Evolutionary conservation across 768 basidiomycete genomes (phyloP), one percentile per base, ranked within the genome.

Genomic region (Rhodotorula sphaerocarpa): DNA sequence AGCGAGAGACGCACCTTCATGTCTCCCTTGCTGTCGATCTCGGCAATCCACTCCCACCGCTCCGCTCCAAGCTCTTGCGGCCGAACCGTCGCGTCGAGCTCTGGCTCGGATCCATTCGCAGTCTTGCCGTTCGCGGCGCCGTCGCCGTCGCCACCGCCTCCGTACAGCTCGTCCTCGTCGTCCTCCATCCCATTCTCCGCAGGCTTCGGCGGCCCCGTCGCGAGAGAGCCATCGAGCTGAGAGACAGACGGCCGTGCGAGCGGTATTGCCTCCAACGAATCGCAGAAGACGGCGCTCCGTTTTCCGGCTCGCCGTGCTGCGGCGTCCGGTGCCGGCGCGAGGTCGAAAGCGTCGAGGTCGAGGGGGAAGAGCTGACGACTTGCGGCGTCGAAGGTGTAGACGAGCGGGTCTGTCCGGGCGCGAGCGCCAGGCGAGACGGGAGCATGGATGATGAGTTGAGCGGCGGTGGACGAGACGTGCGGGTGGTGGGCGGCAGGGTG

Each of bases 101-200:
- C 52, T 10, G 31, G 39, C 5, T 50, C 33, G n/a, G n/a, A 34
- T 3, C 28, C 42, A 16, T 7, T 2, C 6, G 15, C 34, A 28
- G 16, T 14, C 41, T 41, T 18, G 42, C 21, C 12, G 30, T 51
- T 39, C 33, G n/a, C 41, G 27, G 28, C 56, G 3, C 33, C 27
- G 14, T 23, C 41, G 7, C 39, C n/a, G n/a, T n/a, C n/a, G n/a
- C n/a, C n/a, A 14, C 41, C 41, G 31, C 57, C 12, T 25, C 55
- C 58, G 25, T 68, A 68, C 31, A 68, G 39, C 20, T 63, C 66
- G 5, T 63, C 61, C 30, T 66, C 65, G 7, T 61, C 54, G 7
- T 61, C 60, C 9, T 66, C 65, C 36, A 53, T 57, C 23, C 18
- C 56, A 6, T 57, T 41, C 23, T 18, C 28, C 25, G 39, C 16